Conservation (phyloP, 2,329 filamentous ascomycete species). For the Fusarium mexicanum region DNA sequence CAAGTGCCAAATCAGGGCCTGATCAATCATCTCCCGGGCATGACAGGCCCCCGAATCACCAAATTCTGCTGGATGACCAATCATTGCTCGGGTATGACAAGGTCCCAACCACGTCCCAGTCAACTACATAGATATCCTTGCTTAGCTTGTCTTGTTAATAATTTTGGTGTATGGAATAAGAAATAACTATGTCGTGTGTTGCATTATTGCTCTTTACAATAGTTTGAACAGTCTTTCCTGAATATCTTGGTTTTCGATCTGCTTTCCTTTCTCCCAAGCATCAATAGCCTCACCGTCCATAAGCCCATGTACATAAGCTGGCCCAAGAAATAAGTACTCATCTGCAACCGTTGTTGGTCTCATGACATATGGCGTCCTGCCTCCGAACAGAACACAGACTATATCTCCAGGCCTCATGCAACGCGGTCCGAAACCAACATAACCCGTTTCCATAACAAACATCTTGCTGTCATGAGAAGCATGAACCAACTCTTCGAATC, state of each 20-base stretch:
- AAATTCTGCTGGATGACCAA: not conserved
- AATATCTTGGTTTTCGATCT: not conserved
- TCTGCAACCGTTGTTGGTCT: not conserved
- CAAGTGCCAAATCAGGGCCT: not conserved
- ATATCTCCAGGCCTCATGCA: not conserved
- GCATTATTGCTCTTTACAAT: not conserved
- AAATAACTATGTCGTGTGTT: fast-evolving
- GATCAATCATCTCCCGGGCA: not conserved
- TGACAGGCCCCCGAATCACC: not conserved
- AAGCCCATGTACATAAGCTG: not conserved
- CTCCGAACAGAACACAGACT: not conserved
- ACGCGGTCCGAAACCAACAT: not conserved
- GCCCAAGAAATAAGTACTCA: not conserved
- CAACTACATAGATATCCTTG: no score
- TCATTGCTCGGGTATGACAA: not conserved
- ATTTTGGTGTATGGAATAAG: not conserved
- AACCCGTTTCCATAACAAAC: not conserved
- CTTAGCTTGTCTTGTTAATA: not conserved
- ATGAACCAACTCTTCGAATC: fast-evolving
- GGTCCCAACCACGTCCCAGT: not conserved
- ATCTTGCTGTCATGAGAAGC: not conserved
- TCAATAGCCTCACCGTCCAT: not conserved
- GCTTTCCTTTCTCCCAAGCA: not conserved
- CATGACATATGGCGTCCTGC: not conserved
- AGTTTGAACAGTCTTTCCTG: not conserved